Evolutionary conservation across 2,329 filamentous ascomycete genomes (phyloP).

Genomic region (Knufia petricola): DNA sequence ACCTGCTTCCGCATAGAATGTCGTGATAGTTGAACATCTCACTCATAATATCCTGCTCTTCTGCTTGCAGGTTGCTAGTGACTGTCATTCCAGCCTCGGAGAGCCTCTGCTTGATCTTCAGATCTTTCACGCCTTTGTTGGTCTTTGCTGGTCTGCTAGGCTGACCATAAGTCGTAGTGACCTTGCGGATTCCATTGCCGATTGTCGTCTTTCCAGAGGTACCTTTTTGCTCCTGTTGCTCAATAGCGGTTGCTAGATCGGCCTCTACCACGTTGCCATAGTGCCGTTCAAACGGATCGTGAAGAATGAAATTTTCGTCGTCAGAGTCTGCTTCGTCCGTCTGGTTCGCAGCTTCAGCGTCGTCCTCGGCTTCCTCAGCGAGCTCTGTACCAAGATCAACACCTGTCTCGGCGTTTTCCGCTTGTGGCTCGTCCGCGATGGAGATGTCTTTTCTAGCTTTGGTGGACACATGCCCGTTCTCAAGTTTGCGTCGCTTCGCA

Average conservation of each 20-base stretch:
- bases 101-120: conserved; percentile 61
- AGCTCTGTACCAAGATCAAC: conserved; percentile 10
- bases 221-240: conserved; percentile 36
- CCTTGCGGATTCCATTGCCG: conserved; percentile 21
- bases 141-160: background rate
- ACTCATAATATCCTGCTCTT: conserved; percentile 58
- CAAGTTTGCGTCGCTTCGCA: conserved; percentile 46
- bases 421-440: too few species aligned
- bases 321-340: conserved; percentile 22
- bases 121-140: conserved; percentile 11
- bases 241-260: conserved; percentile 50
- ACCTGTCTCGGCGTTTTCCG: too few species aligned
- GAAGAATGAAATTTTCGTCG: conserved; percentile 43
- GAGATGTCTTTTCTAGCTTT: too few species aligned
- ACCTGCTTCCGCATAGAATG: conserved; percentile 65
- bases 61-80: conserved; percentile 47
- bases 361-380: conserved; percentile 21
- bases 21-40: conserved; percentile 77
- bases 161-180: conserved; percentile 6
- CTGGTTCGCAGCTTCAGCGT: conserved; percentile 23
- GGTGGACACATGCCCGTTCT: conserved; percentile 20
- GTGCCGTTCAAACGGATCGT: conserved; percentile 72
- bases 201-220: conserved; percentile 36
- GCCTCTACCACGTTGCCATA: conserved; percentile 50
- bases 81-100: conserved; percentile 45